Base-by-base conservation (phyloP, 306 rosid genomes). In the Citrullus colocynthis region DNA sequence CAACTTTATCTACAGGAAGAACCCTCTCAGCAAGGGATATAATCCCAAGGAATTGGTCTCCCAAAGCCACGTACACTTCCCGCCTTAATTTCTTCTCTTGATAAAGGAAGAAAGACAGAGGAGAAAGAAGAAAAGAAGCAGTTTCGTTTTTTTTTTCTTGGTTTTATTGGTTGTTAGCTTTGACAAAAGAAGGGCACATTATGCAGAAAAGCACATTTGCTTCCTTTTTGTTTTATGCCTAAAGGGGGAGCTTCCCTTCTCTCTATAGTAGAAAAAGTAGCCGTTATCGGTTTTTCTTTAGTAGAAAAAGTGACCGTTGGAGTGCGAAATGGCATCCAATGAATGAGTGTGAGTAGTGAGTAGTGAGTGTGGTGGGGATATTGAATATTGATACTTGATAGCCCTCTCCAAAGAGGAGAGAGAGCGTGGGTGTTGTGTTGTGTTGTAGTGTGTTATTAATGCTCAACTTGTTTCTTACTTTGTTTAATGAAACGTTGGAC, bases 341-440 rank as follows among this genome's bases (percentile, higher is more conserved):
- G 82, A 58, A 58, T 34, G 13, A 32, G 70, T 57, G 1, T 78
- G 36, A 24, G 32, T 12, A 16, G 3, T 17, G 64, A 11, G 54
- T 48, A 36, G 56, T 65, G 85, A 65, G 60, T 79, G 79, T 74
- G 58, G 78, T 82, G 81, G 57, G 57, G 8, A 16, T 80, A 65
- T 42, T 49, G 73, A 82, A 18, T 17, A 34, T 52, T 20, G 54
- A 41, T 81, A 81, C 95, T 52, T 20, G 54, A 41, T 81, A 81
- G 97, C 96, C 96, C 84, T 85, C 96, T 92, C 90, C 95, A 82
- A 93, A 87, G 76, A 54, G 92, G 96, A 91, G 97, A 84, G 93
- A 87, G 97, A 88, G 98, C 89, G 84, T 82, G 32, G 74, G 16
- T 4, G 16, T 42, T 13, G 44, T 39, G 6, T 39, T 48, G 2